Percentiles rank a stretch among this genome's conserved stretches.
Evolutionary conservation across 1,284 basidiomycete species (phyloP).

Genomic region (Schizophyllum amplum): DNA sequence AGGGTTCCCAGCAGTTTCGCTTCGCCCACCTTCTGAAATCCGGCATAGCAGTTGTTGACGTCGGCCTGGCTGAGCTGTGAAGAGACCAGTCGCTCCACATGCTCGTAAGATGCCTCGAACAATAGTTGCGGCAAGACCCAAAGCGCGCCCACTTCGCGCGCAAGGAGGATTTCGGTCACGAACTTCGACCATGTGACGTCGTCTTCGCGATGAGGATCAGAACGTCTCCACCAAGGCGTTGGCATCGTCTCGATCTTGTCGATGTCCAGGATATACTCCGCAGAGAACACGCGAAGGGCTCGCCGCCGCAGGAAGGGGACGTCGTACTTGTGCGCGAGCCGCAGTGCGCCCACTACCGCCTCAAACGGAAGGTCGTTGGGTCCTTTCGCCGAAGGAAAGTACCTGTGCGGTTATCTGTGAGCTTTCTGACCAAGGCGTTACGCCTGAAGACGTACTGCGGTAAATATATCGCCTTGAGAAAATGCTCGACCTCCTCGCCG

Average conservation of each 20-base stretch:
- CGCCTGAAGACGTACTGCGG: not conserved
- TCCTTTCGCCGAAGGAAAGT: not conserved
- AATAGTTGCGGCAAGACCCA: not conserved
- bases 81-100: not conserved
- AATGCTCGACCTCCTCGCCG: conserved; percentile 1
- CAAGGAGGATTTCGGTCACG: not conserved
- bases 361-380: conserved; percentile 1
- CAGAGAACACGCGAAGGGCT: conserved; percentile 5
- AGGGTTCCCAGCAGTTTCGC: no score
- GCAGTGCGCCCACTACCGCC: conserved; percentile 10
- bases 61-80: not conserved
- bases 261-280: not conserved
- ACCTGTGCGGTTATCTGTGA: no score
- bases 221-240: not conserved
- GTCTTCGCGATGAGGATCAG: not conserved
- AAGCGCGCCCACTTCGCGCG: not conserved
- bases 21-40: no score
- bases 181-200: no score
- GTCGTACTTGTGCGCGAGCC: conserved; percentile 9
- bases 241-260: not conserved
- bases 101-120: not conserved
- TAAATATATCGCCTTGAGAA: not conserved
- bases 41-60: no score
- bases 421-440: no score
- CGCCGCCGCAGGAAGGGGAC: conserved; percentile 10